Percentiles rank a stretch among this genome's conserved stretches.
These are phyloP conservation scores for Suhomyces panamericanus DNA, from an alignment of 1,139 yeast species.

Conservation along the genomic window DNA sequence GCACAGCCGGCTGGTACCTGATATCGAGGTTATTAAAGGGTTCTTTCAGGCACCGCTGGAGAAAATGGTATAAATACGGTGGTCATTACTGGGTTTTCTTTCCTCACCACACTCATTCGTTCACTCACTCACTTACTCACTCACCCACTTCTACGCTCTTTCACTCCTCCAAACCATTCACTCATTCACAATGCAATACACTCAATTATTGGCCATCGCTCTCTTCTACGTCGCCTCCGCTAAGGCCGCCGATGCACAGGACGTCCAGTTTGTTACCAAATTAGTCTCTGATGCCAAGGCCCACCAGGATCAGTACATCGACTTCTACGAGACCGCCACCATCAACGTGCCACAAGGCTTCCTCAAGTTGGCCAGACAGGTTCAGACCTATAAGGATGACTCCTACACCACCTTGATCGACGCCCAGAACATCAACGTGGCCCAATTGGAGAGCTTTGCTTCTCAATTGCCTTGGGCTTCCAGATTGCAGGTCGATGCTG, in stretches of 20 bases:
- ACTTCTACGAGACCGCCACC: conserved; percentile 26
- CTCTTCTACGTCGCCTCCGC: conserved; percentile 9
- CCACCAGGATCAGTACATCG: conserved; percentile 24
- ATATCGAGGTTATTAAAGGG: too few species aligned
- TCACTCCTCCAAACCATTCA: not conserved
- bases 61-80: conserved; percentile 1
- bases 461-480: conserved; percentile 46
- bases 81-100: conserved; percentile 1
- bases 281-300: conserved; percentile 29
- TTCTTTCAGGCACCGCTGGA: not conserved
- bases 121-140: not conserved
- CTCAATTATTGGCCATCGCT: conserved; percentile 9
- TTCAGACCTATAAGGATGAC: conserved; percentile 39
- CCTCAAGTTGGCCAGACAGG: conserved; percentile 27
- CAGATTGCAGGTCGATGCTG: conserved; percentile 22
- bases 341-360: conserved; percentile 26
- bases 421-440: conserved; percentile 18
- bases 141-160: not conserved
- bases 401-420: conserved; percentile 41
- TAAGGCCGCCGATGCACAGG: conserved; percentile 20
- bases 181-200: conserved; percentile 13
- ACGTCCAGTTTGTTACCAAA: conserved; percentile 32
- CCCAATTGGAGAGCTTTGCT: conserved; percentile 33
- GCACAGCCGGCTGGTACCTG: too few species aligned
- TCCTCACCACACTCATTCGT: conserved; percentile 4